These are phyloP conservation scores for Panellus pusillus DNA, from an alignment of 768 basidiomycete species.

Conservation along the genomic window DNA sequence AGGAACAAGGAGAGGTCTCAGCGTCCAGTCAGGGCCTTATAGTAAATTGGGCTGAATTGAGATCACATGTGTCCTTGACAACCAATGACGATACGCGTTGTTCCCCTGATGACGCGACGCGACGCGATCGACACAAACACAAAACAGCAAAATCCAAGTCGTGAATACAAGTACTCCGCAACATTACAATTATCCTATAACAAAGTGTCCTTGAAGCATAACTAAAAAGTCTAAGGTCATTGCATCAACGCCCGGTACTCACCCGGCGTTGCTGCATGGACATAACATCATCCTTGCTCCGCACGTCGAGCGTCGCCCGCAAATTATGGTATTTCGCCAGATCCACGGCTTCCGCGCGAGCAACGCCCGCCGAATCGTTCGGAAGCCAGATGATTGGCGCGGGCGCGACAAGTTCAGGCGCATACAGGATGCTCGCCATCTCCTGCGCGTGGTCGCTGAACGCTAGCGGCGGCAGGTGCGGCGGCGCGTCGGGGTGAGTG, in stretches of 20 bases:
- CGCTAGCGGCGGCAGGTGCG: conserved; percentile 64
- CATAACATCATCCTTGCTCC: conserved; percentile 51
- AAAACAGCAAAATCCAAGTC: too few species aligned
- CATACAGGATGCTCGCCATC: conserved; percentile 76
- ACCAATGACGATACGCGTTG: not conserved
- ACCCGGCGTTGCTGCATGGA: not conserved
- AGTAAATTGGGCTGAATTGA: not conserved
- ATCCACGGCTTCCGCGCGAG: conserved; percentile 73
- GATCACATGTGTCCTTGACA: not conserved
- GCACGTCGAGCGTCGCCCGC: conserved; percentile 68
- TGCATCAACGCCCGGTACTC: too few species aligned
- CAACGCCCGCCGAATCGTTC: conserved; percentile 73
- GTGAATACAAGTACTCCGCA: too few species aligned
- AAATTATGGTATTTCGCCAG: conserved; percentile 73
- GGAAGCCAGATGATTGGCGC: conserved; percentile 84
- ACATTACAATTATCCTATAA: too few species aligned
- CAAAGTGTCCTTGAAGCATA: too few species aligned
- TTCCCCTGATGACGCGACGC: not conserved
- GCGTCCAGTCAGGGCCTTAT: not conserved
- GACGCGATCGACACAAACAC: not conserved
- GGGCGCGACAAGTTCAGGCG: conserved; percentile 78
- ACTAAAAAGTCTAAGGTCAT: too few species aligned
- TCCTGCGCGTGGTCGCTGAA: conserved; percentile 78
- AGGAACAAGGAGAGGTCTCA: not conserved
- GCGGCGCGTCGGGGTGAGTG: conserved; percentile 76